Evolutionary conservation across 106 monocot species (phyloP).

Genomic region (Acorus calamus): DNA sequence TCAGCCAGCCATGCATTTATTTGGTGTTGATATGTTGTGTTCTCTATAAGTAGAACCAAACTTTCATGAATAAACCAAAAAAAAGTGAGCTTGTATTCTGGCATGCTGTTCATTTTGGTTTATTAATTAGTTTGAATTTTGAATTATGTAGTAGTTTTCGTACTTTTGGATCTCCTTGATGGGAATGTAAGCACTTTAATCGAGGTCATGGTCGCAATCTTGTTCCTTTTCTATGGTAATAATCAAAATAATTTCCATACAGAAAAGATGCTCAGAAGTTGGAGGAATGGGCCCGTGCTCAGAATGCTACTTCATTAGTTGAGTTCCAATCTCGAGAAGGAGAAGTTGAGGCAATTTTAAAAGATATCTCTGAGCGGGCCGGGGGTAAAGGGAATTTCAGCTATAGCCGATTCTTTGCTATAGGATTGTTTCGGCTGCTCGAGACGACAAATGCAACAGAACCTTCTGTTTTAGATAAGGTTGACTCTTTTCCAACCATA

Average conservation of each 20-base stretch:
- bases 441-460: slow-evolving; percentile 81
- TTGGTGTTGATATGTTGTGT: too few species aligned
- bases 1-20: not conserved
- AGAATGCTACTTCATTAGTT: slow-evolving; percentile 48
- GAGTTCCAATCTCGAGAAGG: slow-evolving; percentile 73
- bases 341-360: slow-evolving; percentile 55
- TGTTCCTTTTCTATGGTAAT: too few species aligned
- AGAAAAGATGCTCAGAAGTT: slow-evolving; percentile 70
- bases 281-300: slow-evolving; percentile 79
- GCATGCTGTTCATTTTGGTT: too few species aligned
- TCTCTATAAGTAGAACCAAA: too few species aligned
- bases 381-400: slow-evolving; percentile 62
- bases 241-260: not conserved
- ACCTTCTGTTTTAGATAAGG: slow-evolving; percentile 72
- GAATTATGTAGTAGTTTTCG: too few species aligned
- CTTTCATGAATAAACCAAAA: too few species aligned
- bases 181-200: too few species aligned
- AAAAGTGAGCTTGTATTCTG: too few species aligned
- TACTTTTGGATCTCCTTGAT: too few species aligned
- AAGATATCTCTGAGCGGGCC: slow-evolving; percentile 56
- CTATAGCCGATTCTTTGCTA: slow-evolving; percentile 90
- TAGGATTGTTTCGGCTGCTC: slow-evolving; percentile 82
- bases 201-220: too few species aligned
- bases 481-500: slow-evolving; percentile 4
- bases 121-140: too few species aligned